Base-by-base conservation (phyloP, 495 filamentous ascomycete species). In the Penicillium macrosclerotiorum region DNA sequence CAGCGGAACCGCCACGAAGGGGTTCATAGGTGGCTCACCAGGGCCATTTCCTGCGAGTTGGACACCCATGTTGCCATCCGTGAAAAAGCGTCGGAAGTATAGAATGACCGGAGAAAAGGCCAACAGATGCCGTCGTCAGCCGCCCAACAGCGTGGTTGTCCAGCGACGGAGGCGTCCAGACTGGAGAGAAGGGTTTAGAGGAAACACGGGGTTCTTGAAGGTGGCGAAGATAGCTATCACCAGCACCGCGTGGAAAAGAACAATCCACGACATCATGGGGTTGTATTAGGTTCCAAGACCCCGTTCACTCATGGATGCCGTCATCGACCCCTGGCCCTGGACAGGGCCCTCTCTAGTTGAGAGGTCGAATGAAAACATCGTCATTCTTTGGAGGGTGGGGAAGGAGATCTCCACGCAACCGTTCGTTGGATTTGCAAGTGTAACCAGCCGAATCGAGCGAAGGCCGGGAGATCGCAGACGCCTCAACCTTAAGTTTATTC, bases 1-100 rank as follows among this genome's bases (percentile, higher is more conserved):
- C 8, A 72, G 45, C 32, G 68, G 67, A 3, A 66, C 59, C n/a
- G 60, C 66, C 35, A 72, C 39, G 11, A 53, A 52, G 3, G 63
- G 57, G 41, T 69, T 64, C 68, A 72, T 70, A 8, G 64, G 59
- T 24, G 59, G 55, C 40, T 69, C 62, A 27, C 51, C 57, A 37
- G 46, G 18, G 24, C 52, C 55, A 25, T 51, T 57, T 44, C 55
- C 62, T 47, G 60, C 20, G 36, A 64, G 54, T 47, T 64, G 24
- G 25, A 64, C 60, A 37, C 60, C 60, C 60, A 64, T 63, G 17
- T 32, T 62, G 35, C 51, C 57, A 59, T 54, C 17, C 53, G 42
- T 36, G 31, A 35, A 14, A 40, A 23, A 27, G 31, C 27, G 8
- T n/a, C 9, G 29, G 13, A 36, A 26, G 19, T 38, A 13, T 13